A percentile compares a stretch with the other conserved stretches of the same genome.
These are phyloP conservation scores for Dactylorhiza incarnata DNA, from an alignment of 106 monocot genomes.

Conservation along the genomic window DNA sequence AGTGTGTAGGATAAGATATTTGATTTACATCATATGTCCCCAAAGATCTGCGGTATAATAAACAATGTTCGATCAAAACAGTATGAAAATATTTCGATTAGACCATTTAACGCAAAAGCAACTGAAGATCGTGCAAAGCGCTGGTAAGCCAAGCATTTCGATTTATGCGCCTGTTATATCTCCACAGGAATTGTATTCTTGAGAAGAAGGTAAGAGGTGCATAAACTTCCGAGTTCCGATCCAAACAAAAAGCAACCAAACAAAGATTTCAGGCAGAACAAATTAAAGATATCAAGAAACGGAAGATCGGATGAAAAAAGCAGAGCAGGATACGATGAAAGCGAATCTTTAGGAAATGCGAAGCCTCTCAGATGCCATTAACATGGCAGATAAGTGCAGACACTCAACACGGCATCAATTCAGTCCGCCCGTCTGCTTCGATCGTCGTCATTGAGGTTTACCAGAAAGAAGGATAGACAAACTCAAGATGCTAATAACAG, in stretches of 20 bases:
- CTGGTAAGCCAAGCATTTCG: constrained; percentile 19
- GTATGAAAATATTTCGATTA: not conserved
- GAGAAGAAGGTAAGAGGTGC: constrained; percentile 2
- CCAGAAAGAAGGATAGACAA: not conserved
- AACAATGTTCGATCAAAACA: not conserved
- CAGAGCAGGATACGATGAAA: not conserved
- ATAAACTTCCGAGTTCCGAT: not conserved
- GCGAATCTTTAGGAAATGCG: not conserved
- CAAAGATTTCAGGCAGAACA: no score
- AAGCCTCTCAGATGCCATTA: constrained; percentile 11
- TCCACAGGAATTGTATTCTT: not conserved
- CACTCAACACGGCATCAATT: constrained; percentile 19
- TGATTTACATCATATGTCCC: not conserved
- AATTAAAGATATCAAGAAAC: no score
- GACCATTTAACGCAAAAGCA: constrained; percentile 23
- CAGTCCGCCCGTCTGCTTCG: constrained; percentile 17
- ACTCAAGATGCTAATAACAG: no score
- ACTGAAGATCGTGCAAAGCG: constrained; percentile 9
- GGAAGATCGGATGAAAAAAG: no score
- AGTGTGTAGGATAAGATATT: constrained; percentile 6
- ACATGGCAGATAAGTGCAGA: not conserved
- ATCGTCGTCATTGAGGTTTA: constrained; percentile 6
- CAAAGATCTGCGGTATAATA: not conserved
- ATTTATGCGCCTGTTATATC: constrained; percentile 17
- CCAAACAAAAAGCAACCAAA: not conserved